Evolutionary conservation across 257 asterid species (phyloP), one percentile per base, ranked within the genome.

Genomic region (Hygrophila difformis): DNA sequence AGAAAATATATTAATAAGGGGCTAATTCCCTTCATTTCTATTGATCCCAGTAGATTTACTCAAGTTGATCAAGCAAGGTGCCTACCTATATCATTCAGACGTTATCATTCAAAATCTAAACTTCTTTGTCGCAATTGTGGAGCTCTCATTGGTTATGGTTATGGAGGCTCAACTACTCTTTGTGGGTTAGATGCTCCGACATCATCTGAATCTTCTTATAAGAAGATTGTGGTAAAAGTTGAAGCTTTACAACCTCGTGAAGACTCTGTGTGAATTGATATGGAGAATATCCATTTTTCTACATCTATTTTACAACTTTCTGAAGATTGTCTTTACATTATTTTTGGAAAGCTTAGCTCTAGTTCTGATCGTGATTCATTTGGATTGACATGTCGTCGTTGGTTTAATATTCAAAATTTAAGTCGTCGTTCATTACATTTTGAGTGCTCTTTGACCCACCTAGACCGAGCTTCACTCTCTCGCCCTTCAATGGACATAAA

Each of bases 51-150:
- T 51, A 79, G 96, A 47, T 87, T 81, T 49, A 87, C 93, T 39
- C 94, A 70, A 63, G 84, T 84, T 40, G 92, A 87, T 53, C 58
- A 72, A 55, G 77, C 81, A 37, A 70, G 74, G 23, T 84, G 87
- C 63, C 51, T 78, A 44, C 93, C 88, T 12, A 69, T 76, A 68
- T 62, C 84, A 39, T 70, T 68, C 68, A 83, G 79, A 3, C 65
- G 65, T 53, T 51, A 65, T 38, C 61, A 71, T 48, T 62, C 84
- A 21, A 84, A 72, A 70, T 68, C 89, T 47, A 78, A 72, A 71
- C 84, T 87, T 49, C 88, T 84, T 48, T 84, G 95, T 55, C 94
- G 87, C 57, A 72, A 74, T 15, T 84, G 88, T 70, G 87, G 86
- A 18, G 59, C 62, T 19, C 78, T 78, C 37, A 62, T 87, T 43